Conservation (phyloP, 495 filamentous ascomycete species). For the Neurospora cerealis region DNA sequence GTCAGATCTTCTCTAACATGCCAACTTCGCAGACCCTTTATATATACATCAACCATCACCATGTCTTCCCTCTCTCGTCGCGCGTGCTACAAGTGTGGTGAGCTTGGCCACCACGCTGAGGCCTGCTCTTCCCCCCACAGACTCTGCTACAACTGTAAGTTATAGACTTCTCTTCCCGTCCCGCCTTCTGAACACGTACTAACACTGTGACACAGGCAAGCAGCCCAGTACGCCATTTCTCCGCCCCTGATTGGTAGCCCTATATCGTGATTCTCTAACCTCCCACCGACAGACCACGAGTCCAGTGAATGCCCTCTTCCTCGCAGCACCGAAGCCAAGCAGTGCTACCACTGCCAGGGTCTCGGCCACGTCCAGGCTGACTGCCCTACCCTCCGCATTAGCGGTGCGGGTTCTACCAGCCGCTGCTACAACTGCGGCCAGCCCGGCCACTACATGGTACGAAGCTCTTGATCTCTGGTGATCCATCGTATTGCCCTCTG, state of each 20-base stretch:
- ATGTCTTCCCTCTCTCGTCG: slow-evolving; percentile 95
- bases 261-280: slow-evolving; percentile 9
- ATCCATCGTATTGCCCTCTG: slow-evolving; percentile 6
- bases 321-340: slow-evolving; percentile 94
- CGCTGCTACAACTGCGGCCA: slow-evolving; percentile 96
- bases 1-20: neutral
- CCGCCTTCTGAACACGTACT: neutral
- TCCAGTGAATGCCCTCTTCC: slow-evolving; percentile 94
- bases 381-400: slow-evolving; percentile 92
- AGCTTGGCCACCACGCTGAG: slow-evolving; percentile 98
- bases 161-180: neutral
- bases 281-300: slow-evolving; percentile 70
- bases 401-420: slow-evolving; percentile 62
- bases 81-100: slow-evolving; percentile 99
- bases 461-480: neutral
- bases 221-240: slow-evolving; percentile 57
- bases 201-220: slow-evolving; percentile 49
- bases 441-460: slow-evolving; percentile 70
- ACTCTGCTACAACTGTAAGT: slow-evolving; percentile 95
- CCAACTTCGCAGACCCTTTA: neutral
- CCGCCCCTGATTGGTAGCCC: slow-evolving; percentile 8
- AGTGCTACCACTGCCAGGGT: slow-evolving; percentile 99
- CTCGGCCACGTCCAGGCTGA: slow-evolving; percentile 98
- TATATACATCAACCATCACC: slow-evolving; percentile 11
- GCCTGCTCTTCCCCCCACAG: slow-evolving; percentile 93